A percentile compares a stretch with the other conserved stretches of the same genome.
These are phyloP conservation scores for Juglanconis juglandina DNA, from an alignment of 2,329 filamentous ascomycete species.

Conservation along the genomic window DNA sequence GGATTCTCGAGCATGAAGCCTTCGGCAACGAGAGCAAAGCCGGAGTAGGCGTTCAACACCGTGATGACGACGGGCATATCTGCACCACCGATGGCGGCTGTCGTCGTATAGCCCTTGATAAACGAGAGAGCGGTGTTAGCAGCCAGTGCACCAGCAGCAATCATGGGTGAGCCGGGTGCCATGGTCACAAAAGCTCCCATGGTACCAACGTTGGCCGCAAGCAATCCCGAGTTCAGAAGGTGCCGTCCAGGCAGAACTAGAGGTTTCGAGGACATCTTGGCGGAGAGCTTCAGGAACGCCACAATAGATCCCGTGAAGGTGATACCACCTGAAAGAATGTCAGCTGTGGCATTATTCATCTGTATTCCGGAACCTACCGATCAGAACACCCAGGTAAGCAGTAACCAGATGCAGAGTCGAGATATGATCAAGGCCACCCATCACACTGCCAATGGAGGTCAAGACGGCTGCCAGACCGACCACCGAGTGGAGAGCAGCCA, in stretches of 20 bases:
- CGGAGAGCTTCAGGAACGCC: conserved; percentile 82
- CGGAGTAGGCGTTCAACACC: conserved; percentile 85
- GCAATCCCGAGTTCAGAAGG: conserved; percentile 67
- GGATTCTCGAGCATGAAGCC: conserved; percentile 90
- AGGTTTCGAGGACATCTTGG: conserved; percentile 76
- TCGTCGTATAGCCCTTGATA: conserved; percentile 82
- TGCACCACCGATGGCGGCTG: conserved; percentile 83
- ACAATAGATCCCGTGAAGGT: conserved; percentile 91
- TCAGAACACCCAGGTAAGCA: conserved; percentile 80
- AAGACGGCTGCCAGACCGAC: conserved; percentile 85
- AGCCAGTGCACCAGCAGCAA: conserved; percentile 74
- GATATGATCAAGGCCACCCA: conserved; percentile 67
- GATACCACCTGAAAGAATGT: conserved; percentile 54
- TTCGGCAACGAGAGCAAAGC: conserved; percentile 85
- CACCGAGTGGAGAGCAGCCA: conserved; percentile 84
- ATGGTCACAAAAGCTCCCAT: conserved; percentile 82
- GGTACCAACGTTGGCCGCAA: conserved; percentile 74
- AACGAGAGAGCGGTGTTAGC: conserved; percentile 78
- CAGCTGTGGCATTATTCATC: neutral
- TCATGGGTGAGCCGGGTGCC: conserved; percentile 73
- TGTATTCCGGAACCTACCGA: conserved; percentile 47
- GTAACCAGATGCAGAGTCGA: conserved; percentile 80
- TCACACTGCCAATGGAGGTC: conserved; percentile 83
- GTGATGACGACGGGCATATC: conserved; percentile 94
- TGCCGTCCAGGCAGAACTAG: conserved; percentile 71